Conservation (phyloP, 306 rosid genomes). For the Glycine soja region DNA sequence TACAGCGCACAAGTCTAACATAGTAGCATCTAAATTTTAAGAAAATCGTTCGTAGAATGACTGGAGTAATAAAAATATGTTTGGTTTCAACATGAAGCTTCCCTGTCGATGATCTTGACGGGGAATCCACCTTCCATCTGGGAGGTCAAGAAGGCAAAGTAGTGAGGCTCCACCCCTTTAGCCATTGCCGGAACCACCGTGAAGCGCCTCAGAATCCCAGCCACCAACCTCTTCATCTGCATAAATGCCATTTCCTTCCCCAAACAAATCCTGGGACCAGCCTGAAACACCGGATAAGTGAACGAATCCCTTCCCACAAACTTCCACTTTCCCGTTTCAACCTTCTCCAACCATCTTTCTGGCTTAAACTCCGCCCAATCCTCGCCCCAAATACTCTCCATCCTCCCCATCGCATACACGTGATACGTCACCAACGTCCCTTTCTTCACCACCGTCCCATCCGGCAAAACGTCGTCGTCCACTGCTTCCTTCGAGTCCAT, state of each 20-base stretch:
- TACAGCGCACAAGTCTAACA: neutral
- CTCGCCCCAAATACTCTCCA: slow-evolving; percentile 64
- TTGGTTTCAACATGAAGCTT: neutral
- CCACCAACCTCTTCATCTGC: slow-evolving; percentile 80
- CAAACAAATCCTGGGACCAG: slow-evolving; percentile 83
- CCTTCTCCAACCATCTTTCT: slow-evolving; percentile 69
- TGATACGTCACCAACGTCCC: slow-evolving; percentile 33
- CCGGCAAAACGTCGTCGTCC: slow-evolving; percentile 67
- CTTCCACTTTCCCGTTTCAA: slow-evolving; percentile 45
- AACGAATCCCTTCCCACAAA: slow-evolving; percentile 64
- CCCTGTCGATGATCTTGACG: slow-evolving; percentile 8
- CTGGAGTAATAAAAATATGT: no score
- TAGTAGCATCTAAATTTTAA: no score
- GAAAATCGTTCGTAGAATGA: no score
- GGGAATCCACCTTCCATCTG: slow-evolving; percentile 67
- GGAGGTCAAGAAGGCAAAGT: slow-evolving; percentile 51
- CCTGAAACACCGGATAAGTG: slow-evolving; percentile 74
- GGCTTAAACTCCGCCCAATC: slow-evolving; percentile 78
- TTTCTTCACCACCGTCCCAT: slow-evolving; percentile 64
- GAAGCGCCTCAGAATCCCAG: slow-evolving; percentile 61
- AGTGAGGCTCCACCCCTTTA: slow-evolving; percentile 49
- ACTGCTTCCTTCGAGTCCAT: slow-evolving; percentile 57
- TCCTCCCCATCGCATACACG: slow-evolving; percentile 77
- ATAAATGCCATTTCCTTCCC: slow-evolving; percentile 92
- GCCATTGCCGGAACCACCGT: slow-evolving; percentile 61